phyloP scores from a whole-genome alignment of 2,329 filamentous ascomycete genomes.

The Plectosphaerella sp. region DNA sequence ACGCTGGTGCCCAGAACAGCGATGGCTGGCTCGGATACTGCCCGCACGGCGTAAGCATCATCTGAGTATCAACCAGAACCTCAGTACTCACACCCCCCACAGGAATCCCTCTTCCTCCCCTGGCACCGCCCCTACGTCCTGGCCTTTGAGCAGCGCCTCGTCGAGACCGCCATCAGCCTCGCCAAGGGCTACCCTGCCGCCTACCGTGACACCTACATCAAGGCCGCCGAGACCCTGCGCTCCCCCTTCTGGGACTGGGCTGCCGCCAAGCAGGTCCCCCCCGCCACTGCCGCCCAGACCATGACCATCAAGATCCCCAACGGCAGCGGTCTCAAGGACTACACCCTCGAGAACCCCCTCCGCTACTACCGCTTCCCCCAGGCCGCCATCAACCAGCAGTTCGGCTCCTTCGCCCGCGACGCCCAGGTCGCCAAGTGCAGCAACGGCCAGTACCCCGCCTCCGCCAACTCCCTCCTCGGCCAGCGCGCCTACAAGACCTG shows the following conservation, averaged over 20 bases:
- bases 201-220: constrained; percentile 36
- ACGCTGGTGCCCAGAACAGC: constrained; percentile 18
- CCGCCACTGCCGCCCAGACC: constrained; percentile 26
- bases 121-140: constrained; percentile 55
- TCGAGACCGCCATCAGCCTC: constrained; percentile 22
- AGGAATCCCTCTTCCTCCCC: constrained; percentile 39
- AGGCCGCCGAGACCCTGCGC: constrained; percentile 40
- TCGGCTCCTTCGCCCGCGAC: constrained; percentile 21
- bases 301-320: constrained; percentile 24
- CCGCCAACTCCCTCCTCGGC: constrained; percentile 1
- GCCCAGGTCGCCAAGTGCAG: constrained; percentile 1
- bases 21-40: constrained; percentile 15
- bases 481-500: constrained; percentile 1
- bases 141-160: constrained; percentile 52
- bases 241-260: constrained; percentile 54
- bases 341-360: constrained; percentile 46
- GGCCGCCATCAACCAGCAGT: constrained; percentile 29
- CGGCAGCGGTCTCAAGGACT: constrained; percentile 13
- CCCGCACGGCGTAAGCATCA: constrained; percentile 9
- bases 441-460: constrained; percentile 1
- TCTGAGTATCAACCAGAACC: background rate
- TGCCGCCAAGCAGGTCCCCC: constrained; percentile 33
- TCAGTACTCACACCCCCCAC: background rate
- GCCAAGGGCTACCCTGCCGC: constrained; percentile 39
- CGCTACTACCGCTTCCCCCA: constrained; percentile 45